Base-by-base conservation (phyloP, 345 rosid species). In the Pugionium dolabratum region DNA sequence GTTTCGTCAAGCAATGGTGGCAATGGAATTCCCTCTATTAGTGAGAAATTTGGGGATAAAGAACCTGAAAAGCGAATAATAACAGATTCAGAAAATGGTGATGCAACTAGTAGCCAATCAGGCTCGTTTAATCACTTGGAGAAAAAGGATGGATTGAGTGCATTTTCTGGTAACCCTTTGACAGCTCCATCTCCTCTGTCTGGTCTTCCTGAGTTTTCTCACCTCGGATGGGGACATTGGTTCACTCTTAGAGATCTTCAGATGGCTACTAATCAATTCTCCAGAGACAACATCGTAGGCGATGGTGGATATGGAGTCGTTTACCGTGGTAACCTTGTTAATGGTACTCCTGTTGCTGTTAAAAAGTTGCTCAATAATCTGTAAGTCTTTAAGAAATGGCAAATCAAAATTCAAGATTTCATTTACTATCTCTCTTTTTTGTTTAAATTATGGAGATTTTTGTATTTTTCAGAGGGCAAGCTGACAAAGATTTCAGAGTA, bases 181-280 rank as follows among this genome's bases (percentile, higher is more conserved):
- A 82, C 93, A 30, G 80, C 90, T 6, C 86, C 95, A 47, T 92
- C 96, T n/a, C 96, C 98, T 50, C 78, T 87, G 67, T 81, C 88
- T 37, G 96, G 93, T 42, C 78, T 89, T 64, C 96, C 95, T n/a
- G 95, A 92, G 75, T 84, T 89, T 67, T 92, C 98, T 31, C 93
- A 84, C 36, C 81, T 92, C 1, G 96, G 96, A 30, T 92, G 98
- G 98, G 98, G 98, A 42, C 98, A 89, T 57, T 92, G 98, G 98
- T 92, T 92, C 75, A 92, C 97, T 42, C 79, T 92, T 49, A 81
- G 98, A 79, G 98, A 92, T 71, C 86, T 92, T 51, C 88, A 89
- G 68, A 76, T 79, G 61, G 93, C 93, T 47, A 92, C 97, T 0
- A 82, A 76, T 73, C 82, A 78, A 55, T 92, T 92, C 73, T 78